A percentile compares a stretch with the other conserved stretches of the same genome.
phyloP scores from a whole-genome alignment of 371 early-diverging fungal genomes.

The Apophysomyces ossiformis region DNA sequence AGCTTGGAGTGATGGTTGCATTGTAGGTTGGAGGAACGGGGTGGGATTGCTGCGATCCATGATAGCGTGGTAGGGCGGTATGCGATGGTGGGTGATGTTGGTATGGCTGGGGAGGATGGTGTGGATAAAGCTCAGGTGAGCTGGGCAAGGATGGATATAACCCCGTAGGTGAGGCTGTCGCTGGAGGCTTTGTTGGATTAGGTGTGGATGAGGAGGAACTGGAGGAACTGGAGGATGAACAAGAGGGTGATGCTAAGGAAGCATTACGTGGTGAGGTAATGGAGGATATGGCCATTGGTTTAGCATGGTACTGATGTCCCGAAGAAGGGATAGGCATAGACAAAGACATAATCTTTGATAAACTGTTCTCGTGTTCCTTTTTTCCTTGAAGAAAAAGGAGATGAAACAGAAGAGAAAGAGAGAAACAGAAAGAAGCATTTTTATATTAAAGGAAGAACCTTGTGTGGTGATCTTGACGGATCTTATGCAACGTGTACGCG shows the following conservation, averaged over 20 bases:
- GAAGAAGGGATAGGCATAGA: constrained; percentile 5
- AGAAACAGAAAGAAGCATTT: neutral
- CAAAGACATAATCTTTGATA: neutral
- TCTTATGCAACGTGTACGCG: constrained; percentile 5
- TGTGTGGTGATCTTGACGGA: constrained; percentile 4
- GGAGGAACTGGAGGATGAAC: constrained; percentile 13
- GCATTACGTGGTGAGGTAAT: constrained; percentile 30
- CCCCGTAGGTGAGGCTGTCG: neutral
- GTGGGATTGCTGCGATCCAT: neutral
- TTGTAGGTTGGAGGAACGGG: neutral
- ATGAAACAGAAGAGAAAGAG: neutral
- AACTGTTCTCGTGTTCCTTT: neutral
- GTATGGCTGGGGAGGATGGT: constrained; percentile 1
- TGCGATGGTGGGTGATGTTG: constrained; percentile 36
- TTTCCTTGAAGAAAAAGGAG: no score
- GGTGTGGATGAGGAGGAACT: constrained; percentile 16
- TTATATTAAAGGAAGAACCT: neutral
- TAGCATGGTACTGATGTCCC: constrained; percentile 11
- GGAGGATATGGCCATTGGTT: constrained; percentile 49
- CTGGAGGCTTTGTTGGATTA: neutral
- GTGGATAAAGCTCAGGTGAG: constrained; percentile 4
- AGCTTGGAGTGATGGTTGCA: neutral
- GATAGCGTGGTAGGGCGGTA: neutral
- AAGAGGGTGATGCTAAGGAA: constrained; percentile 15
- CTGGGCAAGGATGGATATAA: no score